Evolutionary conservation across 179 eudicot species (phyloP).

Genomic region (Nepenthes alata): DNA sequence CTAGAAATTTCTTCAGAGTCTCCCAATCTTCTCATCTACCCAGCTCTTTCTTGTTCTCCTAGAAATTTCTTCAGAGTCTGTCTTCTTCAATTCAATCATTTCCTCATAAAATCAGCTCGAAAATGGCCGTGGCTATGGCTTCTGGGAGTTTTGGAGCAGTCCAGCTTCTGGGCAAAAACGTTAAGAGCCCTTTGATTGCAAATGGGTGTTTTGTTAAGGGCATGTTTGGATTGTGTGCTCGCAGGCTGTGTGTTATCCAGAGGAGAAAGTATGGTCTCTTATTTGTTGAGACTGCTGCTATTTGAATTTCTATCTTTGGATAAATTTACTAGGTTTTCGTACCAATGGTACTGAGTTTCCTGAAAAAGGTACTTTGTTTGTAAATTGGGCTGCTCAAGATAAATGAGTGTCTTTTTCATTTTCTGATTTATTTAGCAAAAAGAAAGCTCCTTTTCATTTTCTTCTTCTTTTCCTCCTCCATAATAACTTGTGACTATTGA

Average conservation of each 20-base stretch:
- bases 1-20: neutral
- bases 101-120: neutral
- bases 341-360: neutral
- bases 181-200: slow-evolving; percentile 26
- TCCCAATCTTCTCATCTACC: neutral
- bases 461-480: no score
- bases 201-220: slow-evolving; percentile 5
- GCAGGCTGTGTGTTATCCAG: slow-evolving; percentile 11
- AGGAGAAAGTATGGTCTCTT: slow-evolving; percentile 13
- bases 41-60: slow-evolving; percentile 2
- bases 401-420: no score
- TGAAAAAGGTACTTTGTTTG: neutral
- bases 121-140: slow-evolving; percentile 61
- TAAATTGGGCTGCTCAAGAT: no score
- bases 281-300: neutral
- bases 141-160: slow-evolving; percentile 35
- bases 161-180: slow-evolving; percentile 23
- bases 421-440: no score
- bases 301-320: neutral
- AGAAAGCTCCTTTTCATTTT: neutral
- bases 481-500: no score
- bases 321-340: neutral
- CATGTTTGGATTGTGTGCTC: slow-evolving; percentile 20
- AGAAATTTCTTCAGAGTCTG: neutral
- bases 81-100: neutral